phyloP scores from a whole-genome alignment of 345 rosid genomes.

The rapeseed (Brassica napus) region DNA sequence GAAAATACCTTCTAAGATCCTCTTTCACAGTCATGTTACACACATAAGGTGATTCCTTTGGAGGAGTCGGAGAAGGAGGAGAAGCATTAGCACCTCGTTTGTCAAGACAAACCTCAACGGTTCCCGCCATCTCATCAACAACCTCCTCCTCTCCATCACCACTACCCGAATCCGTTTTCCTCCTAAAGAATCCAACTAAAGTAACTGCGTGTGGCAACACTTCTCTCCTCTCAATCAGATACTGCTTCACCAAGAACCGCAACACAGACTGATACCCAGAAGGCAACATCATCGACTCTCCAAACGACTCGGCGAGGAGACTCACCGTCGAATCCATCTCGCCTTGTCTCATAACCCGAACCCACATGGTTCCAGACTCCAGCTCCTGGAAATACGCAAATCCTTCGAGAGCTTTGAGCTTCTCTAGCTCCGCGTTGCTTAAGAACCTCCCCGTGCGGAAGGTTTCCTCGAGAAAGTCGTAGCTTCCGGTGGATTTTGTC shows the following conservation, averaged over 20 bases:
- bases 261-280: slow-evolving; percentile 61
- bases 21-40: slow-evolving; percentile 88
- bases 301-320: slow-evolving; percentile 77
- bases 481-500: slow-evolving; percentile 32
- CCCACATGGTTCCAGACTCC: slow-evolving; percentile 59
- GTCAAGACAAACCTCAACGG: slow-evolving; percentile 85
- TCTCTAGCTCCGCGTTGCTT: slow-evolving; percentile 71
- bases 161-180: slow-evolving; percentile 12
- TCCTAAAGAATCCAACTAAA: slow-evolving; percentile 65
- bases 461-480: slow-evolving; percentile 61
- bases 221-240: slow-evolving; percentile 71
- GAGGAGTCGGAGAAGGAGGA: slow-evolving; percentile 78
- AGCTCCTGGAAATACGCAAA: slow-evolving; percentile 59
- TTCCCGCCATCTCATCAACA: slow-evolving; percentile 65
- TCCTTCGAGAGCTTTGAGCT: slow-evolving; percentile 61
- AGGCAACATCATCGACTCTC: slow-evolving; percentile 80
- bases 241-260: slow-evolving; percentile 78
- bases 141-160: slow-evolving; percentile 38
- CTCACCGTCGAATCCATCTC: slow-evolving; percentile 73
- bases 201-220: slow-evolving; percentile 81
- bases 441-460: slow-evolving; percentile 57
- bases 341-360: slow-evolving; percentile 70
- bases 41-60: slow-evolving; percentile 73
- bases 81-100: slow-evolving; percentile 74
- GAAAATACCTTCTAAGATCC: slow-evolving; percentile 63